Base-by-base conservation (phyloP, 257 asterid species). In the Solanum neorickii region DNA sequence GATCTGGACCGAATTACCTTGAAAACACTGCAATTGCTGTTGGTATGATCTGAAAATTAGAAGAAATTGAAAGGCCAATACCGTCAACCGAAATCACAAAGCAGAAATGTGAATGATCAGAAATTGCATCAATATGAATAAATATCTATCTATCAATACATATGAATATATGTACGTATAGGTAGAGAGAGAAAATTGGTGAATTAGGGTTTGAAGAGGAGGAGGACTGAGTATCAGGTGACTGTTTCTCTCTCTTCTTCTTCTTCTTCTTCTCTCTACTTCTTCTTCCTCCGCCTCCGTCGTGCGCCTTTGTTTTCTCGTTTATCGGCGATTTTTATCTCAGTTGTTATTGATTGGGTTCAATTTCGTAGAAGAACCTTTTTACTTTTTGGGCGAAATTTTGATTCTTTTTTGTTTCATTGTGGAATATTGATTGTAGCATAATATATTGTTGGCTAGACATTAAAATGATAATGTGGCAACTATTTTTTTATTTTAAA, bases 1-100 rank as follows among this genome's bases (percentile, higher is more conserved):
- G 95, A 92, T 93, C 96, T 88, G 88, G 90, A 85, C 66, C 76
- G 13, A 90, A 86, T 66, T 80, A 76, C 87, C 90, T 90, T 62
- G 68, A 72, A 85, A 88, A 89, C 25, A 86, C 52, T 88, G 89
- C 77, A 87, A 88, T 86, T 59, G 42, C n/a, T 39, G 15, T 35
- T 66, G 82, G 87, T 85, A 86, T 85, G 92, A 91, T 92, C 91
- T 91, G 88, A 88, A 74, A 76, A 72, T 84, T 80, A 42, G 85
- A 52, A 84, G 66, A 65, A 41, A 80, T 39, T 70, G 31, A 41
- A 83, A 69, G 82, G 86, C 31, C 52, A 60, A 21, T 78, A 87
- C 85, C 27, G 85, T 52, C 70, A 62, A 56, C 84, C 74, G 68
- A 29, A 69, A 85, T 89, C 56, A 59, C 39, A 25, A 31, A 70